Conservation (phyloP, 2,329 filamentous ascomycete genomes). For the Nigrograna mackinnonii region DNA sequence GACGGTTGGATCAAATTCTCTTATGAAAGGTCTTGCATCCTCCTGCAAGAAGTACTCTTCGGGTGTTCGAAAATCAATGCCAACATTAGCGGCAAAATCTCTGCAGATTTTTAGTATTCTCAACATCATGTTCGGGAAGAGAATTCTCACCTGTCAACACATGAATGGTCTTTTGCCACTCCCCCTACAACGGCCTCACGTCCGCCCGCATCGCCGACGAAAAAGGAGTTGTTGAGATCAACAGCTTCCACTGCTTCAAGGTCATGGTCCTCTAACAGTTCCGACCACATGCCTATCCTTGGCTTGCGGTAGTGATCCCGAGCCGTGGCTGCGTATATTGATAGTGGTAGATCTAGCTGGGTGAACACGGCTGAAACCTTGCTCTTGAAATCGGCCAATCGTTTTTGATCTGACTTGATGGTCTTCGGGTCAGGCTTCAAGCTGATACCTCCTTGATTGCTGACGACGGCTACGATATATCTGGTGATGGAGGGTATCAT, state of each 20-base stretch:
- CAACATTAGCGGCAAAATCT: conserved; percentile 84
- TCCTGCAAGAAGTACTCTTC: conserved; percentile 88
- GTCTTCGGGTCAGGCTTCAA: conserved; percentile 74
- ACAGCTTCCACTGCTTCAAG: conserved; percentile 58
- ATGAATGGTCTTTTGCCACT: conserved; percentile 60
- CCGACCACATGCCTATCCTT: conserved; percentile 83
- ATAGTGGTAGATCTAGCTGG: conserved; percentile 74
- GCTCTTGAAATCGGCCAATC: conserved; percentile 78
- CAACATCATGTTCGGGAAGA: conserved; percentile 8
- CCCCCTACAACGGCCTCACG: conserved; percentile 45
- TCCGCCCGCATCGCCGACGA: conserved; percentile 83
- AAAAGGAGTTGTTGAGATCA: conserved; percentile 75
- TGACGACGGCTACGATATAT: conserved; percentile 77
- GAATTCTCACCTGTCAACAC: conserved; percentile 58
- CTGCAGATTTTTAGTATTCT: conserved; percentile 20
- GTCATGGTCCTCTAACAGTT: conserved; percentile 58
- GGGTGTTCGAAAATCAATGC: conserved; percentile 79
- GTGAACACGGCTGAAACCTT: conserved; percentile 73
- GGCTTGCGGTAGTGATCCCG: conserved; percentile 88
- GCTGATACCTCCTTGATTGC: conserved; percentile 85
- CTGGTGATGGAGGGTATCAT: no score
- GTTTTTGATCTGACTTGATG: conserved; percentile 68
- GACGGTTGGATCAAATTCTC: conserved; percentile 71
- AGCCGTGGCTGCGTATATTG: conserved; percentile 82
- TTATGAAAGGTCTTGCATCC: conserved; percentile 64